Conservation (phyloP, 2,329 filamentous ascomycete species). For the Didymella arachidicola region DNA sequence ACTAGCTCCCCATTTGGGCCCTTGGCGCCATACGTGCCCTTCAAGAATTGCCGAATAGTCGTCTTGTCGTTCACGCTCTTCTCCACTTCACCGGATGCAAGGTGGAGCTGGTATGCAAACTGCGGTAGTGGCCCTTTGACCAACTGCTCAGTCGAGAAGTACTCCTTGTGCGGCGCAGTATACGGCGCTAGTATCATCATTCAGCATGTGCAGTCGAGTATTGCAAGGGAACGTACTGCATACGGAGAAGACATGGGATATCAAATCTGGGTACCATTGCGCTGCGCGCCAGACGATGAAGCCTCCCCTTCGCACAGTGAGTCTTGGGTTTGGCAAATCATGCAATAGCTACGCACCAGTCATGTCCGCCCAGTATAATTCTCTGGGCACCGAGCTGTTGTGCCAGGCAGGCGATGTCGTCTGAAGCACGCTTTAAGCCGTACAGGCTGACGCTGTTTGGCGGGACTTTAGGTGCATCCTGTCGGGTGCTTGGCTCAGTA, state of each 20-base stretch:
- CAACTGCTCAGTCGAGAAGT: conserved; percentile 65
- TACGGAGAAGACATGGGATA: conserved; percentile 78
- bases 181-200: conserved; percentile 61
- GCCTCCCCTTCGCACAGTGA: conserved; percentile 67
- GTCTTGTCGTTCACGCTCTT: conserved; percentile 60
- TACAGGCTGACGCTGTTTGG: conserved; percentile 70
- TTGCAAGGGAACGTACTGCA: conserved; percentile 60
- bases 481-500: conserved; percentile 12
- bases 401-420: conserved; percentile 78
- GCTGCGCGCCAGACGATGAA: conserved; percentile 76
- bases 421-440: conserved; percentile 71
- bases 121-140: conserved; percentile 67
- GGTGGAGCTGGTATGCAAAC: conserved; percentile 85
- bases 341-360: conserved; percentile 64
- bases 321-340: neutral
- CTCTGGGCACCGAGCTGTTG: conserved; percentile 61
- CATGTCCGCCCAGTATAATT: conserved; percentile 88
- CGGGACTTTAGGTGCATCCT: conserved; percentile 60
- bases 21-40: conserved; percentile 72
- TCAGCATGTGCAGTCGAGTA: neutral
- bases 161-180: conserved; percentile 61
- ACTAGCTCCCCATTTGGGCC: conserved; percentile 63
- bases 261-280: conserved; percentile 71
- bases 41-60: conserved; percentile 74
- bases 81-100: conserved; percentile 68